Percentiles rank a stretch among this genome's conserved stretches.
Evolutionary conservation across 2,329 filamentous ascomycete species (phyloP).

Genomic region (Myriosclerotinia duriaeana): DNA sequence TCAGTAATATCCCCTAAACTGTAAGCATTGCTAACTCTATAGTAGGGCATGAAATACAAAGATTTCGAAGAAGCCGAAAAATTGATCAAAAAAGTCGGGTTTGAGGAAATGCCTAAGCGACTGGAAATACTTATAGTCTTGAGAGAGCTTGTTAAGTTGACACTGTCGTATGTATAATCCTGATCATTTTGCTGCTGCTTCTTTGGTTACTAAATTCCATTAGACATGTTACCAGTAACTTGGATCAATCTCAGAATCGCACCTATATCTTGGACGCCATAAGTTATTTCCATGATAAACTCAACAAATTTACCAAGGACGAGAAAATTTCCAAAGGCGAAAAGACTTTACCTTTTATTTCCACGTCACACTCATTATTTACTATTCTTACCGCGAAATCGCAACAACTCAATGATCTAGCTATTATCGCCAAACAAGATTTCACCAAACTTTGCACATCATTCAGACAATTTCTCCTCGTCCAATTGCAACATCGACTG

Average conservation of each 20-base stretch:
- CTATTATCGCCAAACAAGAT: constrained; percentile 31
- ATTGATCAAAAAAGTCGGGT: constrained; percentile 20
- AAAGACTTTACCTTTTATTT: constrained; percentile 31
- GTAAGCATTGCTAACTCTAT: constrained; percentile 12
- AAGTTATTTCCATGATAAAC: constrained; percentile 32
- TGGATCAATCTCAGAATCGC: constrained; percentile 36
- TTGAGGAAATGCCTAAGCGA: constrained; percentile 17
- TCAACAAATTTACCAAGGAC: constrained; percentile 26
- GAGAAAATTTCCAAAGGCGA: constrained; percentile 30
- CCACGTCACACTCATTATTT: constrained; percentile 32
- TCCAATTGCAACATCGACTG: constrained; percentile 29
- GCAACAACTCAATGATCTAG: constrained; percentile 28
- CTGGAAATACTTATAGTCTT: constrained; percentile 8
- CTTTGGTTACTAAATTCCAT: constrained; percentile 20
- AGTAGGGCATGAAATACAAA: constrained; percentile 41
- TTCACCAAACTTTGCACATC: constrained; percentile 24
- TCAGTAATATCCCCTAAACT: neutral
- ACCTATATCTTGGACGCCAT: constrained; percentile 34
- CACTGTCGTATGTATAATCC: constrained; percentile 31
- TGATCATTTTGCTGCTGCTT: neutral
- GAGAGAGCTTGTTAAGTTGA: constrained; percentile 33
- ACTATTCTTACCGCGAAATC: constrained; percentile 28
- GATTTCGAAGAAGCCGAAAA: constrained; percentile 42
- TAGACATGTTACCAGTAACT: constrained; percentile 35
- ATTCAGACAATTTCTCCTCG: constrained; percentile 32